These are phyloP conservation scores for Dunaliella sp. DNA, from an alignment of 139 green algal genomes.

Conservation along the genomic window DNA sequence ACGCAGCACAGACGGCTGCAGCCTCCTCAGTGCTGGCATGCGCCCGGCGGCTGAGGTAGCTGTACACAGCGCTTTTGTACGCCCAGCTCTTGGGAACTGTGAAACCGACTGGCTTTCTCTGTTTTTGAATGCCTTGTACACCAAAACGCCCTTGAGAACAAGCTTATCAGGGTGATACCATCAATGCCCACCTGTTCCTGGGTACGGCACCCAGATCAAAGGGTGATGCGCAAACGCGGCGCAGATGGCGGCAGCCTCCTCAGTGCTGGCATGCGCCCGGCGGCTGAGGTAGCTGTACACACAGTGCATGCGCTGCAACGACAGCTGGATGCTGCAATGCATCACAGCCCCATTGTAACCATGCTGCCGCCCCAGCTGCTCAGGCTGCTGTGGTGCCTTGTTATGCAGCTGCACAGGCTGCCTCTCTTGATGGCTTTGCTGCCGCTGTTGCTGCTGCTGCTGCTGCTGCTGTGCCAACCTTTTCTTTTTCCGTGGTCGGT, in stretches of 20 bases:
- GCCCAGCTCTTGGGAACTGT: too few species aligned
- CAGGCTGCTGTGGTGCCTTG: not conserved
- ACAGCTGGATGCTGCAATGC: not conserved
- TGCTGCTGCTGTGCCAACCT: not conserved
- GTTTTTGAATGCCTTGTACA: too few species aligned
- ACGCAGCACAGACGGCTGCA: too few species aligned
- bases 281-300: slow-evolving; percentile 11
- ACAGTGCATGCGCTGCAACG: not conserved
- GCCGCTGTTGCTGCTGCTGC: not conserved
- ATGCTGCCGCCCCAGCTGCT: not conserved
- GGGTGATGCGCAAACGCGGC: not conserved
- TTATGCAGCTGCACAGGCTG: not conserved
- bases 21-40: not conserved
- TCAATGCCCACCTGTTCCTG: too few species aligned
- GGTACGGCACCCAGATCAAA: not conserved
- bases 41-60: slow-evolving; percentile 9
- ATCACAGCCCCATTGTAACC: too few species aligned
- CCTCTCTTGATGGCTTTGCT: not conserved
- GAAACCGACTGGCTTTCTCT: too few species aligned
- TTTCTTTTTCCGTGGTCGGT: not conserved
- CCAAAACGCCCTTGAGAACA: too few species aligned
- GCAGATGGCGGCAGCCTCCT: not conserved
- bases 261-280: not conserved
- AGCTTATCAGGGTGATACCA: too few species aligned
- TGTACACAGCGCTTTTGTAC: too few species aligned